Evolutionary conservation across 2,329 filamentous ascomycete genomes (phyloP), one percentile per base, ranked within the genome.

Genomic region (Aureobasidium uvarum): DNA sequence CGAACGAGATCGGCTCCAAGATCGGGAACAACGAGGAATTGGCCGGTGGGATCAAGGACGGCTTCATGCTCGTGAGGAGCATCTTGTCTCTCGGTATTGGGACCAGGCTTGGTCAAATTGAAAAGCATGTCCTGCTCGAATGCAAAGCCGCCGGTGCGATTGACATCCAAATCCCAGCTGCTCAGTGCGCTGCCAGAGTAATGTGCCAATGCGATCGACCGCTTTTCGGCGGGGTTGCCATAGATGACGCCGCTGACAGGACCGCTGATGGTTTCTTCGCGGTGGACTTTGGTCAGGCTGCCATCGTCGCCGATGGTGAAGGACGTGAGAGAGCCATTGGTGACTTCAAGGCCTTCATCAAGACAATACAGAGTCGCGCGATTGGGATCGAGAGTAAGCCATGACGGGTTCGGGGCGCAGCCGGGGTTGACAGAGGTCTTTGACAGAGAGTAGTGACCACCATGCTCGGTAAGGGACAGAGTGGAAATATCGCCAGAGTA

Each of bases 401-500:
- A 89, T 13, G 85, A 83, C 5, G 86, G 83, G 67, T 81, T 83
- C 1, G 77, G 74, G 11, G 79, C 83, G 74, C 86, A 88, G 39
- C 77, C 76, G 5, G 76, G 77, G 60, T 77, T 78, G 25, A 78
- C 79, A 60, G 79, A 78, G 20, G 82, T 74, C 23, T 74, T 71
- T 69, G 77, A 74, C 66, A 87, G 79, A 64, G 71, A 71, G 67
- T 76, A 75, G n/a, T 64, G 68, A 39, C 71, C 72, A 43, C 72
- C 67, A 59, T 45, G 66, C 23, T 72, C 71, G 18, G 68, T 73
- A 46, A 79, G 70, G 2, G 73, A 72, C 65, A 82, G 71, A 1
- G 76, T 78, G 10, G 76, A 75, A 54, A 83, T 69, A n/a, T 74
- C 75, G 54, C 81, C 81, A 59, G 70, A 73, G 71, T 81, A 83